Evolutionary conservation across 2,329 filamentous ascomycete species (phyloP).

Genomic region (Polychaeton citri): DNA sequence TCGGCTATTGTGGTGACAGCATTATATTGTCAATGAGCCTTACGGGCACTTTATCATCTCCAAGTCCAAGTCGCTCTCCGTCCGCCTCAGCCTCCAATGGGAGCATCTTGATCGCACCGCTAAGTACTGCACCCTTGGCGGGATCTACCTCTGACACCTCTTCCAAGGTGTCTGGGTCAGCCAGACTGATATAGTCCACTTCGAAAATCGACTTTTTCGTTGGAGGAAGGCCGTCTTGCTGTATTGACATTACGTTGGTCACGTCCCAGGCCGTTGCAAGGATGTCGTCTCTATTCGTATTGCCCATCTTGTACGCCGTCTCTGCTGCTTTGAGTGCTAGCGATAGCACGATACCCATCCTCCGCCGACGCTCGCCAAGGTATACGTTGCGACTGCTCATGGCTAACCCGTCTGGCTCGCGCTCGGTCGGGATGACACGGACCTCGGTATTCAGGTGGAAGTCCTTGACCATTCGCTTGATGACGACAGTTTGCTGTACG

Average conservation of each 20-base stretch:
- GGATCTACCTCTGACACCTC: slow-evolving; percentile 63
- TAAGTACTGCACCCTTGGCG: slow-evolving; percentile 64
- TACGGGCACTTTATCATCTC: slow-evolving; percentile 61
- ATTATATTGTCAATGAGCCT: slow-evolving; percentile 92
- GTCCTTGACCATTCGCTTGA: slow-evolving; percentile 75
- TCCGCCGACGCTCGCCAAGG: slow-evolving; percentile 61
- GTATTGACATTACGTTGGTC: slow-evolving; percentile 38
- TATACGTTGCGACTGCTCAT: slow-evolving; percentile 92
- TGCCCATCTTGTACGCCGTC: slow-evolving; percentile 44
- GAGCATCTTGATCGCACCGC: slow-evolving; percentile 81
- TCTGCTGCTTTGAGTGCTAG: slow-evolving; percentile 60
- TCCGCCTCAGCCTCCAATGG: slow-evolving; percentile 57
- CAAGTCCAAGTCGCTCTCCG: slow-evolving; percentile 59
- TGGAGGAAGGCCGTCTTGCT: slow-evolving; percentile 49
- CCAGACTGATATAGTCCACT: slow-evolving; percentile 83
- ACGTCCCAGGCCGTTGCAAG: slow-evolving; percentile 56
- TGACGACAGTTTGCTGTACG: slow-evolving; percentile 86
- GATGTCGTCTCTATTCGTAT: slow-evolving; percentile 49
- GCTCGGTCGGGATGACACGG: slow-evolving; percentile 57
- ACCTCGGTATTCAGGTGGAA: slow-evolving; percentile 69
- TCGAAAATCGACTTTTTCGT: slow-evolving; percentile 58
- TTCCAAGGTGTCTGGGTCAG: slow-evolving; percentile 70
- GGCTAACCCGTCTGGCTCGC: slow-evolving; percentile 72
- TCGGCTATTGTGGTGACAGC: slow-evolving; percentile 12
- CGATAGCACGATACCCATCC: slow-evolving; percentile 58